Conservation (phyloP, 371 early-diverging fungal genomes). For the Mucor plumbeus region DNA sequence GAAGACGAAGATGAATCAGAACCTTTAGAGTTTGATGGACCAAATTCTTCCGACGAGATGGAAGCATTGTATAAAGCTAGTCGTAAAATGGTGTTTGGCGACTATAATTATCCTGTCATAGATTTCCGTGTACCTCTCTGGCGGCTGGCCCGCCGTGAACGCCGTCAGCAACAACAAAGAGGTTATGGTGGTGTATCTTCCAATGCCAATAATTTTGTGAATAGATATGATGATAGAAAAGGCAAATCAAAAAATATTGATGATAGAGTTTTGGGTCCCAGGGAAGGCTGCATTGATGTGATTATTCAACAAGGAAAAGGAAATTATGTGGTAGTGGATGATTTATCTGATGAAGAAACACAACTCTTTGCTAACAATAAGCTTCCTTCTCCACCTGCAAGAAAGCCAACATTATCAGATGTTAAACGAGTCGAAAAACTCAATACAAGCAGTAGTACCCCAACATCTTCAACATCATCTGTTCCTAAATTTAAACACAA, state of each 20-base stretch:
- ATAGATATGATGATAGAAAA: slow-evolving; percentile 5
- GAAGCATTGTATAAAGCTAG: slow-evolving; percentile 48
- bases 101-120: slow-evolving; percentile 61
- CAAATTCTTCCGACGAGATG: slow-evolving; percentile 43
- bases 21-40: slow-evolving; percentile 49
- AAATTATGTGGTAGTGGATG: slow-evolving; percentile 49
- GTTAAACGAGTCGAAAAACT: slow-evolving; percentile 3
- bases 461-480: background rate
- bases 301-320: slow-evolving; percentile 53
- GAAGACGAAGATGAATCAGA: slow-evolving; percentile 28
- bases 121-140: slow-evolving; percentile 55
- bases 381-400: slow-evolving; percentile 10
- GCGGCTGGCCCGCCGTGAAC: slow-evolving; percentile 36
- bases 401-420: slow-evolving; percentile 22
- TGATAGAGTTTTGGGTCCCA: slow-evolving; percentile 20
- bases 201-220: background rate
- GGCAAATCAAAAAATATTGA: background rate
- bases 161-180: slow-evolving; percentile 12
- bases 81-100: slow-evolving; percentile 55
- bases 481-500: background rate
- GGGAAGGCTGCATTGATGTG: slow-evolving; percentile 57
- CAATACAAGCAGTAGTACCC: slow-evolving; percentile 15
- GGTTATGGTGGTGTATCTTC: slow-evolving; percentile 10
- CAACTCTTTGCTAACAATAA: background rate
- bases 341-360: slow-evolving; percentile 11